Conservation (phyloP, 257 asterid species). For the Solanum okadae region DNA sequence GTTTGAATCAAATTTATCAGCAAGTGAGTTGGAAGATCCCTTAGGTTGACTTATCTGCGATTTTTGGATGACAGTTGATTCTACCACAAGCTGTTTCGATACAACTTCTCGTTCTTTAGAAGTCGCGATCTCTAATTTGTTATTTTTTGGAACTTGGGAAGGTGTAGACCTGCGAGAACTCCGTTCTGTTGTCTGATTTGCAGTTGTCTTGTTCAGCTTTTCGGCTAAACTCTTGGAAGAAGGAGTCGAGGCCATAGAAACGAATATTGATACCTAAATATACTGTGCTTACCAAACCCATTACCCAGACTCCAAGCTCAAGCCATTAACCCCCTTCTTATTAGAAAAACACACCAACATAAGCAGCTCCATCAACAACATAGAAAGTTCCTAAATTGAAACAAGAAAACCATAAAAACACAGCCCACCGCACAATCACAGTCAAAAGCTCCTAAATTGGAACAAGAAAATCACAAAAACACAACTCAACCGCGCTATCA, state of each 20-base stretch:
- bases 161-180: conserved; percentile 12
- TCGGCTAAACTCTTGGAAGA: conserved; percentile 22
- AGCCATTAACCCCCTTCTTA: background rate
- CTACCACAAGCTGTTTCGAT: conserved; percentile 18
- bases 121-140: conserved; percentile 10
- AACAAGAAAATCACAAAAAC: background rate
- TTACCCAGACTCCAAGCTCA: conserved; percentile 3
- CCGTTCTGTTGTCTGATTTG: conserved; percentile 19
- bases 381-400: conserved; percentile 2
- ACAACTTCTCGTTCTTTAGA: conserved; percentile 21
- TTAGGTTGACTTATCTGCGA: conserved; percentile 10
- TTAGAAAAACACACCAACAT: conserved; percentile 16
- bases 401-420: conserved; percentile 1
- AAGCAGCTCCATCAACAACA: conserved; percentile 35
- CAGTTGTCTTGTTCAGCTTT: conserved; percentile 30
- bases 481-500: background rate
- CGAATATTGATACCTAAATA: conserved; percentile 1
- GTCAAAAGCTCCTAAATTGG: background rate
- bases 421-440: background rate
- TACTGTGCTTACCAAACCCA: conserved; percentile 6
- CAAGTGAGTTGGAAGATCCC: conserved; percentile 24
- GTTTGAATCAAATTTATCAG: conserved; percentile 39
- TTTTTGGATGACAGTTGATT: conserved; percentile 11
- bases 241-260: conserved; percentile 45
- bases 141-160: conserved; percentile 11